Percentiles rank a stretch among this genome's conserved stretches.
phyloP scores from a whole-genome alignment of 371 early-diverging fungal genomes.

The Lichtheimia ornata region DNA sequence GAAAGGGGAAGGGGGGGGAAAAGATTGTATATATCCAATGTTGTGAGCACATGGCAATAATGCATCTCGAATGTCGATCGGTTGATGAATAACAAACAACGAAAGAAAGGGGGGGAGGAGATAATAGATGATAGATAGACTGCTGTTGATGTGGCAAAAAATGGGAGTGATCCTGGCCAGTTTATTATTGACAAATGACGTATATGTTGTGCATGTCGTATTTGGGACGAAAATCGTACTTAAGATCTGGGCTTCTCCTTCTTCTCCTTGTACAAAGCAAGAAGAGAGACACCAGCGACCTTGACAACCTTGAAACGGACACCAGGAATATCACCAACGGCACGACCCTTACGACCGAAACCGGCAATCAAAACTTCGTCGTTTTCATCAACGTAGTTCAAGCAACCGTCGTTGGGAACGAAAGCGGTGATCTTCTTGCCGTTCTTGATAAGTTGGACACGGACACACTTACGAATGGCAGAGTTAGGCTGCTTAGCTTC shows the following conservation, averaged over 20 bases:
- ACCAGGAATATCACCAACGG: slow-evolving; percentile 99
- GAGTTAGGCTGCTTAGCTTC: slow-evolving; percentile 99
- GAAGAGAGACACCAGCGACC: slow-evolving; percentile 99
- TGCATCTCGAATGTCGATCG: too few species aligned
- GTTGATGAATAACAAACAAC: too few species aligned
- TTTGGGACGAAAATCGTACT: slow-evolving; percentile 18
- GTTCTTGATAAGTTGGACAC: slow-evolving; percentile 99
- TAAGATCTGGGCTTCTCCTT: slow-evolving; percentile 99
- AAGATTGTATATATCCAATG: too few species aligned
- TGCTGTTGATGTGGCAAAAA: neutral
- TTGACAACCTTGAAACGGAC: slow-evolving; percentile 99
- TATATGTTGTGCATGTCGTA: too few species aligned
- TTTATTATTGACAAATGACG: too few species aligned
- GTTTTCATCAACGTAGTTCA: slow-evolving; percentile 98
- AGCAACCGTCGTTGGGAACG: slow-evolving; percentile 99
- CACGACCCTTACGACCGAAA: slow-evolving; percentile 89
- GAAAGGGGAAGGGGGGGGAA: too few species aligned
- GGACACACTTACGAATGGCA: slow-evolving; percentile 99
- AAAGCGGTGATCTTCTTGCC: slow-evolving; percentile 99
- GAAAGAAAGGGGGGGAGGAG: too few species aligned
- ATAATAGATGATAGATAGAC: slow-evolving; percentile 1
- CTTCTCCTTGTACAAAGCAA: slow-evolving; percentile 99
- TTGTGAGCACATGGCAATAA: too few species aligned
- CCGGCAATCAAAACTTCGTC: slow-evolving; percentile 96
- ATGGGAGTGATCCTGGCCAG: too few species aligned